Evolutionary conservation across 2,329 filamentous ascomycete species (phyloP), one percentile per base, ranked within the genome.

Genomic region (Fusarium sororula): DNA sequence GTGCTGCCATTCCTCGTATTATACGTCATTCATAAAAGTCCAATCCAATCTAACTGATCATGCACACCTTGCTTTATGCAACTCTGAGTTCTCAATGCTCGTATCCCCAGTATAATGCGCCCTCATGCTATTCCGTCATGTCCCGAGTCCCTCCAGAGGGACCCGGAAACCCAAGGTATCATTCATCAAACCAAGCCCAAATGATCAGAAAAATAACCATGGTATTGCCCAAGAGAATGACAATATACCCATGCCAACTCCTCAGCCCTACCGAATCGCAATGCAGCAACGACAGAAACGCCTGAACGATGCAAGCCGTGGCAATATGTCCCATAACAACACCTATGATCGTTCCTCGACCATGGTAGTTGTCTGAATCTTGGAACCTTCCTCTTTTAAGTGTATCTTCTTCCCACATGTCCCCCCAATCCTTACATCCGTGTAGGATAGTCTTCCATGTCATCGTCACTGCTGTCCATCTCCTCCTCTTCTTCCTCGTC

Each of bases 391-490:
- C 15, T 51, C 35, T 44, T 58, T 54, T 63, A 24, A 30, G 26
- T n/a, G 32, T 53, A 37, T 42, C 44, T 24, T 42, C 37, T 56
- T 24, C 39, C 15, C n/a, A 15, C 18, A 35, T 17, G 26, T 11
- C 14, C 28, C 24, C 41, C 13, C 17, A 13, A 44, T n/a, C 38
- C 45, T 14, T 66, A 75, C 74, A 77, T 75, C 48, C 74, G 66
- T n/a, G 76, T 26, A n/a, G 75, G 66, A 73, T 79, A 80, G 37
- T 88, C 87, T 70, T 89, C 89, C 81, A 89, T 87, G 17, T 86
- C 86, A 51, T 90, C 89, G 58, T 90, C 89, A 63, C 86, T 89
- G 71, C 85, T 89, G 51, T 87, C 87, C 26, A 84, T 85, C 51
- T 83, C 67, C 41, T 59, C 53, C 10, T 70, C 67, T 9, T 70